Conservation (phyloP, 2,329 filamentous ascomycete species). For the Ceratocystis diversiconidia region DNA sequence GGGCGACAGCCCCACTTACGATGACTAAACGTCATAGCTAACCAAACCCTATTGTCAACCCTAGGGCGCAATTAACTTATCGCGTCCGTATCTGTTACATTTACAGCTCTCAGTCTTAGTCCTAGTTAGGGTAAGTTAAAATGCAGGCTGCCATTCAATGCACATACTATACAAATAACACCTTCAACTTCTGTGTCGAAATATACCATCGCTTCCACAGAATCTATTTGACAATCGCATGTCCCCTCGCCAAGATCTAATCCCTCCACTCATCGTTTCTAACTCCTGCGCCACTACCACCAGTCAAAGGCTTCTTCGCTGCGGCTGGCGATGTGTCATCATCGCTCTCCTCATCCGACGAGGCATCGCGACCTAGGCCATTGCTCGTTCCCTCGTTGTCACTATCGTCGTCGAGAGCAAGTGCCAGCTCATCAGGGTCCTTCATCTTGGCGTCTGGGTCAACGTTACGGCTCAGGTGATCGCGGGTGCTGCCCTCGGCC, state of each 20-base stretch:
- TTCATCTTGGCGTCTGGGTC: conserved; percentile 53
- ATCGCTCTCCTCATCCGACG: conserved; percentile 17
- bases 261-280: conserved; percentile 36
- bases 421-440: conserved; percentile 51
- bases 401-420: conserved; percentile 39
- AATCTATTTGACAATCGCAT: not conserved
- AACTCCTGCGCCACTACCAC: conserved; percentile 24
- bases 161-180: conserved; percentile 4
- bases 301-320: conserved; percentile 15
- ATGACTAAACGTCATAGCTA: conserved; percentile 7
- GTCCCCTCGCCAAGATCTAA: conserved; percentile 19
- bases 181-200: not conserved
- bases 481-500: conserved; percentile 29
- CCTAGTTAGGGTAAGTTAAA: not conserved
- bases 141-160: not conserved
- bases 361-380: not conserved
- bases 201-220: not conserved
- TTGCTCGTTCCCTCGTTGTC: not conserved
- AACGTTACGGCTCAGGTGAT: conserved; percentile 33
- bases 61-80: not conserved
- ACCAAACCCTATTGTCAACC: not conserved
- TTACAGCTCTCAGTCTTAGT: not conserved
- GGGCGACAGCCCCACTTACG: conserved; percentile 7
- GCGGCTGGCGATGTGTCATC: conserved; percentile 11
- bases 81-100: not conserved